Base-by-base conservation (phyloP, 2,329 filamentous ascomycete genomes). In the Mollisia scopiformis region DNA sequence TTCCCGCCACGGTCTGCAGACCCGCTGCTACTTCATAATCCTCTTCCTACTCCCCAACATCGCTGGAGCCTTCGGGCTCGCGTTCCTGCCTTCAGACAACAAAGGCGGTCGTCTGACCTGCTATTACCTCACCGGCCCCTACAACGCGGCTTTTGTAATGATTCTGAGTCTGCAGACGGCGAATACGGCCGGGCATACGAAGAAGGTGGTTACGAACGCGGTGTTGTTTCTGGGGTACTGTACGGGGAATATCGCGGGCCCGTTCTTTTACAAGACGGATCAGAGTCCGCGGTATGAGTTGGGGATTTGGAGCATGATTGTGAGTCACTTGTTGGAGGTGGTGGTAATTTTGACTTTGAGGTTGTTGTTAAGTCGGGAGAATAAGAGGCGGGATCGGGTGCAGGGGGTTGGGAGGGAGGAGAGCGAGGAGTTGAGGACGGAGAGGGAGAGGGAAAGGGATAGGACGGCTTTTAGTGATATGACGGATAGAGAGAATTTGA, bases 161-260 rank as follows among this genome's bases (percentile, higher is more conserved):
- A 30, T 68, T 81, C 63, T 83, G 77, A 1, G 55, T 3, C 79
- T 83, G 58, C 72, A 82, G 31, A 79, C 75, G 57, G 79, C 84
- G 16, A 92, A 92, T 63, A 88, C 91, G 82, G 65, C 62, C 0
- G 79, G 79, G 0, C 76, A 81, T 58, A 78, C 78, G 10, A 82
- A 81, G 71, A 80, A 80, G 62, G 74, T 79, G 30, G 76, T 76
- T 10, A 74, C 76, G 55, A 81, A 79, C 52, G 78, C 77, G 0
- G 62, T 80, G 27, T 69, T 78, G 8, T 71, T 80, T 10, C 52
- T 79, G 0, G 81, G 78, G 2, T 82, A 81, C 57, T 82, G 79
- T 54, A 74, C 81, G 1, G 81, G 80, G 0, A 81, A 82, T 67
- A 83, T 83, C 52, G 78, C 82, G 21, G 80, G 81, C 2, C 66